Percentiles rank a stretch among this genome's conserved stretches.
phyloP scores from a whole-genome alignment of 768 basidiomycete genomes.

The Tephrocybe sp. region DNA sequence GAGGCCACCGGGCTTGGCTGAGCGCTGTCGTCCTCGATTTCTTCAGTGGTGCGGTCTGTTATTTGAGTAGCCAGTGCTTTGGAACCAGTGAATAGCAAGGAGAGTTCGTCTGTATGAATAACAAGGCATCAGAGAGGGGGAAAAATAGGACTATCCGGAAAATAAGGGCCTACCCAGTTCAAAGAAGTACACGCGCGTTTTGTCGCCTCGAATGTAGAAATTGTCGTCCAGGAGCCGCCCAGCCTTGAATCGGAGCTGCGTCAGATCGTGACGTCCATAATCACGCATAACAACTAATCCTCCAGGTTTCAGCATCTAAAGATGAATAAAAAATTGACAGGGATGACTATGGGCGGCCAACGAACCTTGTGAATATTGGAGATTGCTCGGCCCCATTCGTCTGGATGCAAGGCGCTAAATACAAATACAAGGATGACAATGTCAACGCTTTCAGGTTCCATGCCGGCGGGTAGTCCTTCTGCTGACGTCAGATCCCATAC shows the following conservation, averaged over 20 bases:
- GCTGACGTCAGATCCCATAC: conserved; percentile 89
- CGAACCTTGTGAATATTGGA: conserved; percentile 74
- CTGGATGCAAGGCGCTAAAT: conserved; percentile 87
- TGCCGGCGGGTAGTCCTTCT: conserved; percentile 54
- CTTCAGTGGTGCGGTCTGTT: conserved; percentile 28
- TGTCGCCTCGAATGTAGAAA: conserved; percentile 95
- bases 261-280: conserved; percentile 93
- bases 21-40: conserved; percentile 34
- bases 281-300: conserved; percentile 86
- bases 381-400: conserved; percentile 85
- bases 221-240: conserved; percentile 88
- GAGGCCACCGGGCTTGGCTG: conserved; percentile 4
- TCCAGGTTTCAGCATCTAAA: conserved; percentile 85
- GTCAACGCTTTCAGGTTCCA: conserved; percentile 73
- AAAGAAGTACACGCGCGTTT: conserved; percentile 97
- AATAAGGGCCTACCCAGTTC: conserved; percentile 57
- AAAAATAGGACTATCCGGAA: neutral
- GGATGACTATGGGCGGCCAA: neutral
- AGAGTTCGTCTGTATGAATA: conserved; percentile 62
- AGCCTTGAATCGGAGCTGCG: conserved; percentile 89
- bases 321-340: neutral
- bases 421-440: conserved; percentile 93
- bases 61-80: conserved; percentile 33
- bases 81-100: conserved; percentile 73
- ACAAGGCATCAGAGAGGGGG: conserved; percentile 1